Evolutionary conservation across 805 yeast species (phyloP).

Genomic region (Metschnikowia gelsemii): DNA sequence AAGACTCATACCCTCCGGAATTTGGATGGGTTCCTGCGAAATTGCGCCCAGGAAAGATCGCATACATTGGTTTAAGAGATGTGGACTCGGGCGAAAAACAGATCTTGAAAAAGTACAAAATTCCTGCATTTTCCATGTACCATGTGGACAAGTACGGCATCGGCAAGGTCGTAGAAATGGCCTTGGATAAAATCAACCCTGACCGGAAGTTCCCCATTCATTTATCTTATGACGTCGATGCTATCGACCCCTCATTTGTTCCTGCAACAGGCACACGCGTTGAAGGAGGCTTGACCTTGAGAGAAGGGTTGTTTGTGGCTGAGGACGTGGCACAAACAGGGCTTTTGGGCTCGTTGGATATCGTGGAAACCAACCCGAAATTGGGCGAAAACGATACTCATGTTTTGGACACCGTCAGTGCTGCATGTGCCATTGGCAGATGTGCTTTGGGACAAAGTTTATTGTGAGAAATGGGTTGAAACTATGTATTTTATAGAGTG

Average conservation of each 20-base stretch:
- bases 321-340: constrained; percentile 93
- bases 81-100: constrained; percentile 84
- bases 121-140: constrained; percentile 90
- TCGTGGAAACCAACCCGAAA: constrained; percentile 91
- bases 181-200: constrained; percentile 75
- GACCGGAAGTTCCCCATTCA: constrained; percentile 70
- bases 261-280: constrained; percentile 99
- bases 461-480: constrained; percentile 35
- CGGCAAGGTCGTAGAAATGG: constrained; percentile 88
- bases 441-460: constrained; percentile 94
- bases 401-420: constrained; percentile 78
- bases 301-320: constrained; percentile 91
- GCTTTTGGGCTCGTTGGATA: constrained; percentile 80
- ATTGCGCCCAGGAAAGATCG: constrained; percentile 68
- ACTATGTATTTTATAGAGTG: not conserved
- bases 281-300: constrained; percentile 88
- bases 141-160: constrained; percentile 94
- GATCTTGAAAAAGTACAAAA: constrained; percentile 66
- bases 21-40: constrained; percentile 77
- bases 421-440: constrained; percentile 88
- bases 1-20: constrained; percentile 64
- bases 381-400: constrained; percentile 77
- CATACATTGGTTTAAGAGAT: constrained; percentile 93
- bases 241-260: constrained; percentile 89
- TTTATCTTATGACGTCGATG: constrained; percentile 93